phyloP scores from a whole-genome alignment of 2,329 filamentous ascomycete genomes.

The Didymella lethalis region DNA sequence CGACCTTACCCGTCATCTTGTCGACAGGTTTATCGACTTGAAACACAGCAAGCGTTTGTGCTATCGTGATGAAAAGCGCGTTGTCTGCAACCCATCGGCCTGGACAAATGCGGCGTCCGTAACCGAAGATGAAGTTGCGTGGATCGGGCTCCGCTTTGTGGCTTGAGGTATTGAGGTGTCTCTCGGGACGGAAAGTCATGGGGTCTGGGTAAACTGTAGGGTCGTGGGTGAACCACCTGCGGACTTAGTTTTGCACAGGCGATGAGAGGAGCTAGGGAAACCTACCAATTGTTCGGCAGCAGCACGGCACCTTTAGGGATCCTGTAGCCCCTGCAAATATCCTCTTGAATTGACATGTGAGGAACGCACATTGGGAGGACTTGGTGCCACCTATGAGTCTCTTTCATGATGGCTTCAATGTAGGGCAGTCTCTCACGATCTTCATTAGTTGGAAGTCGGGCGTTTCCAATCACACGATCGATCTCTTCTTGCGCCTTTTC shows the following conservation, averaged over 20 bases:
- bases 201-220: background rate
- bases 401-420: background rate
- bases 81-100: background rate
- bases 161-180: background rate
- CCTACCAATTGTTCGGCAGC: background rate
- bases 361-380: background rate
- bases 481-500: background rate
- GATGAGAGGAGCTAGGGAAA: background rate
- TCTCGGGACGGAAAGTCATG: background rate
- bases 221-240: background rate
- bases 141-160: background rate
- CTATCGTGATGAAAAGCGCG: background rate
- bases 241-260: background rate
- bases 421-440: background rate
- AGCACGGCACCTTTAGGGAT: background rate
- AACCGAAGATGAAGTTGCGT: background rate
- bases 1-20: background rate
- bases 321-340: background rate
- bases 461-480: background rate
- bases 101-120: background rate
- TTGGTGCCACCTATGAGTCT: background rate
- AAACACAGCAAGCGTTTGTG: background rate
- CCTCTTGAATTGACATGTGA: background rate
- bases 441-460: background rate
- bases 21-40: background rate